Base-by-base conservation (phyloP, 371 early-diverging fungal species). In the Globomyces sp. region DNA sequence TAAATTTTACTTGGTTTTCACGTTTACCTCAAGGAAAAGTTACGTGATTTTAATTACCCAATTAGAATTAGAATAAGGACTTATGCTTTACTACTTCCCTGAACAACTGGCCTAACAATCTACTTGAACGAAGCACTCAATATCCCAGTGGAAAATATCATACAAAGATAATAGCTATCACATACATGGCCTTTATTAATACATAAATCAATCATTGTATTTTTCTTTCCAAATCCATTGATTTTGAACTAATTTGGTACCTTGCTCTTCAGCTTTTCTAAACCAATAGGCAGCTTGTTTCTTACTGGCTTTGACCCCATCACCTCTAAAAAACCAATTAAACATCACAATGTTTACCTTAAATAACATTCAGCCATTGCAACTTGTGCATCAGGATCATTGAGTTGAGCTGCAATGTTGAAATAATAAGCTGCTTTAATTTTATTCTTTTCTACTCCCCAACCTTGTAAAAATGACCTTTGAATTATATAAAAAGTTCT, bases 191-290 rank as follows among this genome's bases (percentile, higher is more conserved):
- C 24, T 24, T 24, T 24, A 24, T 24, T 24, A 24, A 24, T 24
- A 24, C 24, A 24, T 24, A 24, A 24, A 24, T 24, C 24, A 24
- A 24, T 58, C 42, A 24, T 58, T 44, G 24, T 58, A 58, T 63
- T 96, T 95, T 43, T 89, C 83, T 72, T 95, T 96, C 79, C 87
- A 92, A 41, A 96, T 93, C 96, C 96, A 96, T 34, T 92, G 92
- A 71, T 93, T 93, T n/a, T 90, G 90, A 43, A 95, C 89, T 34
- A 90, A 82, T 47, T 88, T 85, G 10, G 85, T 74, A 1, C 95
- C 96, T 72, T 91, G 90, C 39, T 78, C 82, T 64, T 90, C 86
- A 1, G 96, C 96, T 67, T 88, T 69, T 34, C 95, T 85, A 66
- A 89, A 94, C 74, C 90, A 94, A 64, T 89, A 86, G 0, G 95